Evolutionary conservation across 345 rosid genomes (phyloP).

Genomic region (Pugionium dolabratum): DNA sequence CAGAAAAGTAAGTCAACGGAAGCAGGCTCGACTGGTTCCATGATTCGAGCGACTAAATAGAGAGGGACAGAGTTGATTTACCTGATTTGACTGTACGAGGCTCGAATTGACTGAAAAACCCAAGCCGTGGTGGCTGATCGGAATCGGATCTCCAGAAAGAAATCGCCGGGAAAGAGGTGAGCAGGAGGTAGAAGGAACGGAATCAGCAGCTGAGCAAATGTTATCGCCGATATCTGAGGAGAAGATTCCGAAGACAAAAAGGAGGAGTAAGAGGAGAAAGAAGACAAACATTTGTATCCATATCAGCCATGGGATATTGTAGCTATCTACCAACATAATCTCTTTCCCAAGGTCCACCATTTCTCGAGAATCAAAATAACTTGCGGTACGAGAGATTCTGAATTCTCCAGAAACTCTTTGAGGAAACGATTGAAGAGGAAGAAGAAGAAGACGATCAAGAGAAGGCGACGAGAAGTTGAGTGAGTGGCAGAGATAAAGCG

Average conservation of each 20-base stretch:
- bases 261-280: conserved; percentile 67
- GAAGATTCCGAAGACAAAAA: conserved; percentile 47
- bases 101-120: conserved; percentile 37
- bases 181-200: conserved; percentile 33
- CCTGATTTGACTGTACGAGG: conserved; percentile 37
- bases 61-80: not conserved
- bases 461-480: conserved; percentile 25
- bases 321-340: conserved; percentile 48
- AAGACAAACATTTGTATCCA: conserved; percentile 77
- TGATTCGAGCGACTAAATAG: not conserved
- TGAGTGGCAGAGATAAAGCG: conserved; percentile 22
- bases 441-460: conserved; percentile 25
- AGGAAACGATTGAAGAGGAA: conserved; percentile 16
- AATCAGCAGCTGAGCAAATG: conserved; percentile 30
- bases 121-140: conserved; percentile 32
- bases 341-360: conserved; percentile 64
- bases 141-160: conserved; percentile 28
- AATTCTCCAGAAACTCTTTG: not conserved
- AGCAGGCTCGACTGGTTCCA: not conserved
- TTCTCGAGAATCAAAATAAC: not conserved
- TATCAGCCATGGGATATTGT: conserved; percentile 69
- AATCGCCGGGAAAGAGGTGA: conserved; percentile 28
- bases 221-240: conserved; percentile 37
- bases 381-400: conserved; percentile 24
- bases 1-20: conserved; percentile 27